Evolutionary conservation across 208 protist genomes (phyloP), one percentile per base, ranked within the genome.

Genomic region (Acanthamoeba lenticulata): DNA sequence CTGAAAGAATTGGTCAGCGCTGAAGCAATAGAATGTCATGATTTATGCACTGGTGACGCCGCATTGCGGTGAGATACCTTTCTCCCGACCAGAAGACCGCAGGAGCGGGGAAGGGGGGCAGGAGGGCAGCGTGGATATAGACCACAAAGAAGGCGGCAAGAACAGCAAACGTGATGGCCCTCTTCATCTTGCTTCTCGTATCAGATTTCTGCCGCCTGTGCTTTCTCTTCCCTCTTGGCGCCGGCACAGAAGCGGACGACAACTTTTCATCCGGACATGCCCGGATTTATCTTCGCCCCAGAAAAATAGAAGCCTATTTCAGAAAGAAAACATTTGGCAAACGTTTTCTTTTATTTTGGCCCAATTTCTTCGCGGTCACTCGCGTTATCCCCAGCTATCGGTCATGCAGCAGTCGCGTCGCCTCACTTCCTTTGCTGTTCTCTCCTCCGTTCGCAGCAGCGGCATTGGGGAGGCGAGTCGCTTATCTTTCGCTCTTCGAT

Each of bases 21-120:
- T n/a, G n/a, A n/a, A n/a, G n/a, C n/a, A n/a, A n/a, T n/a, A n/a
- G n/a, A n/a, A n/a, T n/a, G n/a, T n/a, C n/a, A n/a, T n/a, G n/a
- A n/a, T n/a, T n/a, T n/a, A n/a, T n/a, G n/a, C n/a, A n/a, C n/a
- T n/a, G n/a, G n/a, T n/a, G n/a, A n/a, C n/a, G n/a, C n/a, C n/a
- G n/a, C n/a, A n/a, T n/a, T n/a, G n/a, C n/a, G n/a, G n/a, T n/a
- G n/a, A 21, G 36, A 38, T 77, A 77, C 67, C 67, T 77, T 19
- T 77, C 67, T 27, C 67, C 36, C 67, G 67, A 77, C 67, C 67
- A 77, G 67, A 77, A 77, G 36, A 77, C 67, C 13, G 67, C 67
- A 29, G 67, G 67, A 36, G 67, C 67, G 38, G 67, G 67, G 38
- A 77, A 77, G 67, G 67, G 67, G 6, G 67, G 67, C 67, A 77